phyloP scores from a whole-genome alignment of 78 protist genomes.

The Cavenderia fasciculata region DNA sequence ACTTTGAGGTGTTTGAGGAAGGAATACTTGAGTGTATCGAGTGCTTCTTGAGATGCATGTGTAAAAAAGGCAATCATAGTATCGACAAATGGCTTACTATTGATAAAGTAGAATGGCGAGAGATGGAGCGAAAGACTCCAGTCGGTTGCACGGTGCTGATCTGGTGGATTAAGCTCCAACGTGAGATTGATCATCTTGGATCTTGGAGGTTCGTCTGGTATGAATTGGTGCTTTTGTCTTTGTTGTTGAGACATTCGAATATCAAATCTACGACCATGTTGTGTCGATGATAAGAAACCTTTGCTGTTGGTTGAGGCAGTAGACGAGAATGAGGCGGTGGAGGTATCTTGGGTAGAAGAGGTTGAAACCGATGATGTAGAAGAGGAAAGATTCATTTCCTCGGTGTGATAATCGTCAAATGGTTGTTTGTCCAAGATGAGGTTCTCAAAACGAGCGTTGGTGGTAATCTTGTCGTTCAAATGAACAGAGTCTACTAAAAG shows the following conservation, averaged over 20 bases:
- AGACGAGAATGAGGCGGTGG: no score
- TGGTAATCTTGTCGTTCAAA: conserved; percentile 15
- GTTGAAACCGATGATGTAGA: background rate
- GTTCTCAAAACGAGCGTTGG: conserved; percentile 51
- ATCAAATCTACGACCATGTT: no score
- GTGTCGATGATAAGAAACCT: no score
- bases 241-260: no score
- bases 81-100: conserved; percentile 61
- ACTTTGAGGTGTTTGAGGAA: conserved; percentile 38
- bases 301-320: no score
- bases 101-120: conserved; percentile 45
- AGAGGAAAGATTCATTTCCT: no score
- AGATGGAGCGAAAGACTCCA: conserved; percentile 4
- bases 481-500: background rate
- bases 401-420: background rate
- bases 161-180: conserved; percentile 14
- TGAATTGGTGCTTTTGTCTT: no score
- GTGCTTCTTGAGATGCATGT: conserved; percentile 69
- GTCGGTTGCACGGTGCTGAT: conserved; percentile 19
- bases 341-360: background rate
- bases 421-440: conserved; percentile 3
- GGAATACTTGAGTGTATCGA: conserved; percentile 53
- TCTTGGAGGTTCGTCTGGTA: no score
- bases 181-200: background rate
- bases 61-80: conserved; percentile 72